Percentiles rank a stretch among this genome's conserved stretches.
Conservation (phyloP, 352 stramenopile genomes). For the Phytophthora hybrid region DNA sequence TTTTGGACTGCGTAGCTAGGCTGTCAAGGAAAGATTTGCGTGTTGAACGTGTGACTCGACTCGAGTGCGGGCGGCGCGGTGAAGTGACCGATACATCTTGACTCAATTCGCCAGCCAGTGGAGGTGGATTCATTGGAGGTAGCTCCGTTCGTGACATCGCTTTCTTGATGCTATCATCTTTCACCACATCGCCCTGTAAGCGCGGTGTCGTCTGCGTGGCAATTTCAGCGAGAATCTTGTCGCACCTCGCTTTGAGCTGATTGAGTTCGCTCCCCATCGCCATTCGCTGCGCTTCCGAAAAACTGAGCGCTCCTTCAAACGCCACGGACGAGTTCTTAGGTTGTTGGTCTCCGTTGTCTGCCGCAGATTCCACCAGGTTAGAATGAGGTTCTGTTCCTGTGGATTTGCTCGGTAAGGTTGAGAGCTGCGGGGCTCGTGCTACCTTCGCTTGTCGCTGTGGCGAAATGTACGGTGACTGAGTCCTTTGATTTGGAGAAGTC, state of each 20-base stretch:
- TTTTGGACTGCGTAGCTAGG: slow-evolving; percentile 15
- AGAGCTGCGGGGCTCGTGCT: slow-evolving; percentile 21
- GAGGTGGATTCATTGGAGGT: neutral
- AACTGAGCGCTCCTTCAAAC: slow-evolving; percentile 54
- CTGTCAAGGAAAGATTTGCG: slow-evolving; percentile 32
- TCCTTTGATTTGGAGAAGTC: slow-evolving; percentile 8
- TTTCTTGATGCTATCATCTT: neutral
- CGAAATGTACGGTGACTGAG: slow-evolving; percentile 21
- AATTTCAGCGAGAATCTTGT: slow-evolving; percentile 22
- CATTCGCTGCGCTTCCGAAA: slow-evolving; percentile 47
- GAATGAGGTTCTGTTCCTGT: neutral
- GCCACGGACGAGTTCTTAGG: neutral
- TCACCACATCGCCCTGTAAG: neutral
- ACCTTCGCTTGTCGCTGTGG: slow-evolving; percentile 12
- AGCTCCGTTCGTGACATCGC: slow-evolving; percentile 1
- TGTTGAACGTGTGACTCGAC: slow-evolving; percentile 19
- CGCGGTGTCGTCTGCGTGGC: slow-evolving; percentile 33
- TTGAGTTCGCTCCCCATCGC: slow-evolving; percentile 28
- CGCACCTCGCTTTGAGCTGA: slow-evolving; percentile 20
- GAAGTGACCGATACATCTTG: slow-evolving; percentile 11
- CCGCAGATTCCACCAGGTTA: neutral
- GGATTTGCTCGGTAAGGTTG: slow-evolving; percentile 16
- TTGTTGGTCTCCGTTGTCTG: neutral
- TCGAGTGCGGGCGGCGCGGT: slow-evolving; percentile 34
- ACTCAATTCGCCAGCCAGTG: neutral